Evolutionary conservation across 83 land plant genomes (phyloP).

Genomic region (Larix sibirica): DNA sequence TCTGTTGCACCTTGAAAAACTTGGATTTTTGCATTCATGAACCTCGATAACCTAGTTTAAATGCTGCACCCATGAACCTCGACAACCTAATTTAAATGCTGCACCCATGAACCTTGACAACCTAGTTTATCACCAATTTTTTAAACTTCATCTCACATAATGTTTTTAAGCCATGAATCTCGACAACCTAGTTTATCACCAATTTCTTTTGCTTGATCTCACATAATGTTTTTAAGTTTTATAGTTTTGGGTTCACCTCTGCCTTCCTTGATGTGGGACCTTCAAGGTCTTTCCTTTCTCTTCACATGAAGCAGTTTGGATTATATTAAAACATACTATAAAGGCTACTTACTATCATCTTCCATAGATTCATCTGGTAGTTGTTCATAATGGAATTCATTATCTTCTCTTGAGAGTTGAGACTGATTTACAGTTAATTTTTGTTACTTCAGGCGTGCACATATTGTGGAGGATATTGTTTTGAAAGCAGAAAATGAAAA

Average conservation of each 20-base stretch:
- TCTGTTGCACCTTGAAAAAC: too few relatives aligned
- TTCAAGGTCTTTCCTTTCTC: neutral
- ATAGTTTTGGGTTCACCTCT: neutral
- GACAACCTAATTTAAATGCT: too few relatives aligned
- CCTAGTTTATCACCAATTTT: too few relatives aligned
- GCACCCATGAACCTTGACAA: too few relatives aligned
- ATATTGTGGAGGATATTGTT: conserved; percentile 52
- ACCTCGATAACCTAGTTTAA: too few relatives aligned
- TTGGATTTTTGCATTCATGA: too few relatives aligned
- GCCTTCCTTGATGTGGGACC: neutral
- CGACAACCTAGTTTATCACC: too few relatives aligned
- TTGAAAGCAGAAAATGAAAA: conserved; percentile 33
- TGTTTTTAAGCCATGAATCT: too few relatives aligned
- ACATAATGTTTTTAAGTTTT: neutral
- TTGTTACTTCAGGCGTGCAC: conserved; percentile 43
- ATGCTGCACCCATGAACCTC: too few relatives aligned
- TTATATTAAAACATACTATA: neutral
- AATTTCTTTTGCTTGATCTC: too few relatives aligned
- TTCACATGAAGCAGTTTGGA: neutral
- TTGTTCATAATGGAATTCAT: neutral
- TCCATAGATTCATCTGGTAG: neutral
- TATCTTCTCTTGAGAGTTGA: neutral
- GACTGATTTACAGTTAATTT: neutral
- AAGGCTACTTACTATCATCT: neutral
- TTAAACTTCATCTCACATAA: too few relatives aligned